Evolutionary conservation across 2,329 filamentous ascomycete species (phyloP).

Genomic region (Zymoseptoria pseudotritici): DNA sequence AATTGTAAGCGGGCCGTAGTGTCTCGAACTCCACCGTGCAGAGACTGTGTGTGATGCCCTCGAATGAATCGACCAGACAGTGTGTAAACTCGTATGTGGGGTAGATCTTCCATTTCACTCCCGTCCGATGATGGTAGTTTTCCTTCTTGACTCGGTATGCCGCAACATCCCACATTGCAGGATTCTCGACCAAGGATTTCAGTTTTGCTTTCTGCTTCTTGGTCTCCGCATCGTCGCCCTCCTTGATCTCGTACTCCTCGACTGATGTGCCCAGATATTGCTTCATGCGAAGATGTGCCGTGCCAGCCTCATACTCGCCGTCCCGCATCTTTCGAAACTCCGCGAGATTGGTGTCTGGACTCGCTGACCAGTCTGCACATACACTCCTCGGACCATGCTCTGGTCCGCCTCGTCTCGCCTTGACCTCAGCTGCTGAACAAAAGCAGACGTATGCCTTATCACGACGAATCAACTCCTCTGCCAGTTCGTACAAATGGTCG

Average conservation of each 20-base stretch:
- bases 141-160: constrained; percentile 80
- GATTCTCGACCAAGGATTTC: constrained; percentile 58
- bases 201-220: constrained; percentile 30
- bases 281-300: constrained; percentile 88
- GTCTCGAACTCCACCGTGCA: constrained; percentile 91
- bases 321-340: constrained; percentile 89
- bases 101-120: constrained; percentile 82
- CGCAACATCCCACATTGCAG: constrained; percentile 93
- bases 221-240: constrained; percentile 24
- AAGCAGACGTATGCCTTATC: constrained; percentile 76
- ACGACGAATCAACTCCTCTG: constrained; percentile 70
- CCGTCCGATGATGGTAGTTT: constrained; percentile 68
- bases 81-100: constrained; percentile 87
- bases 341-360: constrained; percentile 64
- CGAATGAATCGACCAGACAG: constrained; percentile 86
- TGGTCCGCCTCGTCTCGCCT: constrained; percentile 75
- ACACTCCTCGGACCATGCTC: constrained; percentile 63
- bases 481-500: constrained; percentile 76
- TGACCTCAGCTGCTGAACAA: constrained; percentile 75
- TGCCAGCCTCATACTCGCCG: constrained; percentile 77
- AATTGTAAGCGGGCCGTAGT: constrained; percentile 82
- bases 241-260: constrained; percentile 28
- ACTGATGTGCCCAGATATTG: constrained; percentile 57
- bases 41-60: constrained; percentile 82
- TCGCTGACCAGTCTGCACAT: constrained; percentile 70